Evolutionary conservation across 2,329 filamentous ascomycete genomes (phyloP).

Genomic region (Fusarium algeriense): DNA sequence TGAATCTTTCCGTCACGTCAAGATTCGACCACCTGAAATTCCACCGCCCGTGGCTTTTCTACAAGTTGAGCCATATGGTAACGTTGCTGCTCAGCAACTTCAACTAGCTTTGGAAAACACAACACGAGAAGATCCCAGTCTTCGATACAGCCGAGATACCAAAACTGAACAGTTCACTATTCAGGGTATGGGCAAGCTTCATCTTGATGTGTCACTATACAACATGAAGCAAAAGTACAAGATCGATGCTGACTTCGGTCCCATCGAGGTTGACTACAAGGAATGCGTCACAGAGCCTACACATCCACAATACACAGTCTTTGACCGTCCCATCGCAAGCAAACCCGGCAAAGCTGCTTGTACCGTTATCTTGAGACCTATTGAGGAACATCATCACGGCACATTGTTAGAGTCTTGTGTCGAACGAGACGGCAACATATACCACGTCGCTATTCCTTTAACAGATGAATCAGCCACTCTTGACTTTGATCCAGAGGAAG

Average conservation of each 20-base stretch:
- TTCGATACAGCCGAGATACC: slow-evolving; percentile 85
- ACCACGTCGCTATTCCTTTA: slow-evolving; percentile 66
- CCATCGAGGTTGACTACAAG: slow-evolving; percentile 95
- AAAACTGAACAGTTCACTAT: slow-evolving; percentile 94
- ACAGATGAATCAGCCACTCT: slow-evolving; percentile 61
- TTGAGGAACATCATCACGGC: slow-evolving; percentile 59
- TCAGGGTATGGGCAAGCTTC: slow-evolving; percentile 95
- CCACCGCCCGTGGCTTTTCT: slow-evolving; percentile 97
- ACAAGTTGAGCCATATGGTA: slow-evolving; percentile 85
- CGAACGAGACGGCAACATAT: slow-evolving; percentile 78
- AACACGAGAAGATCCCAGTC: slow-evolving; percentile 90
- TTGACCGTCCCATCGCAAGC: slow-evolving; percentile 84
- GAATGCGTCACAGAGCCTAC: slow-evolving; percentile 77
- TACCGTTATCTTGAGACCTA: slow-evolving; percentile 74
- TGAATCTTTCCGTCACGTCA: slow-evolving; percentile 77
- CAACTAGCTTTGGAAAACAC: slow-evolving; percentile 81
- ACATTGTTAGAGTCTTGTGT: slow-evolving; percentile 57
- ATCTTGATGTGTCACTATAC: slow-evolving; percentile 92
- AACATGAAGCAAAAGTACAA: slow-evolving; percentile 91
- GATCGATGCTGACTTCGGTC: slow-evolving; percentile 85
- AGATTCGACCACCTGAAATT: slow-evolving; percentile 88
- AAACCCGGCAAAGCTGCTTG: slow-evolving; percentile 84
- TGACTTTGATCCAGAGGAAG: slow-evolving; percentile 63
- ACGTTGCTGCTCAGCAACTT: slow-evolving; percentile 83
- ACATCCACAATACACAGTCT: slow-evolving; percentile 69